Conservation (phyloP, 2,329 filamentous ascomycete genomes). For the Metarhizium robertsii region DNA sequence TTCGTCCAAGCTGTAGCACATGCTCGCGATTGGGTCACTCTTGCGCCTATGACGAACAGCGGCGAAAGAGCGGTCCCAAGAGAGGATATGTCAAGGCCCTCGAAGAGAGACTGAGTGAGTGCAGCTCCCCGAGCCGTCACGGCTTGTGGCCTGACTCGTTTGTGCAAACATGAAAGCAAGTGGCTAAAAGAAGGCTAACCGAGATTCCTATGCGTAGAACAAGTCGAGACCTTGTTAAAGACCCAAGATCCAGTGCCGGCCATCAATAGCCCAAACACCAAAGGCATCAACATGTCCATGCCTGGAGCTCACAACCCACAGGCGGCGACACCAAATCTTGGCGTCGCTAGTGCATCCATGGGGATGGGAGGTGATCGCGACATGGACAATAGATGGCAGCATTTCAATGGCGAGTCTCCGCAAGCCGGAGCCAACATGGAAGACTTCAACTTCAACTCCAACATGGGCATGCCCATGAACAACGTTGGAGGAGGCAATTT, state of each 20-base stretch:
- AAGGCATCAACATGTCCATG: constrained; percentile 19
- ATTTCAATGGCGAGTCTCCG: constrained; percentile 44
- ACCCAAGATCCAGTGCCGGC: constrained; percentile 44
- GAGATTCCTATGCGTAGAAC: constrained; percentile 45
- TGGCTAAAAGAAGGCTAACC: constrained; percentile 2
- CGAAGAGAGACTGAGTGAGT: constrained; percentile 81
- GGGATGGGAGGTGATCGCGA: constrained; percentile 37
- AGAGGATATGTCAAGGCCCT: constrained; percentile 89
- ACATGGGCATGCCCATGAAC: constrained; percentile 40
- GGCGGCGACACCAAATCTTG: constrained; percentile 20
- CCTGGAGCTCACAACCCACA: constrained; percentile 12
- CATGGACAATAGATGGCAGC: constrained; percentile 43
- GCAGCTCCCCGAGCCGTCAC: neutral
- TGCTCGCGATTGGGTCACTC: constrained; percentile 79
- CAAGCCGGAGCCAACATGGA: constrained; percentile 35
- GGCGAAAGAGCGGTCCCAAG: constrained; percentile 91
- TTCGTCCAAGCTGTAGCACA: constrained; percentile 76
- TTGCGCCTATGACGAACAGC: constrained; percentile 84
- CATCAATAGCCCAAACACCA: constrained; percentile 16
- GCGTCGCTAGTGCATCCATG: constrained; percentile 35
- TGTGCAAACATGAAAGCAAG: neutral
- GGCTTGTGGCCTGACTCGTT: neutral
- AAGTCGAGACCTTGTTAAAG: constrained; percentile 87
- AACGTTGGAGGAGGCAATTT: constrained; percentile 45
- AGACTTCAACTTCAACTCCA: constrained; percentile 48